Evolutionary conservation across 2,329 filamentous ascomycete genomes (phyloP).

Genomic region (Ascochyta viciae-villosae): DNA sequence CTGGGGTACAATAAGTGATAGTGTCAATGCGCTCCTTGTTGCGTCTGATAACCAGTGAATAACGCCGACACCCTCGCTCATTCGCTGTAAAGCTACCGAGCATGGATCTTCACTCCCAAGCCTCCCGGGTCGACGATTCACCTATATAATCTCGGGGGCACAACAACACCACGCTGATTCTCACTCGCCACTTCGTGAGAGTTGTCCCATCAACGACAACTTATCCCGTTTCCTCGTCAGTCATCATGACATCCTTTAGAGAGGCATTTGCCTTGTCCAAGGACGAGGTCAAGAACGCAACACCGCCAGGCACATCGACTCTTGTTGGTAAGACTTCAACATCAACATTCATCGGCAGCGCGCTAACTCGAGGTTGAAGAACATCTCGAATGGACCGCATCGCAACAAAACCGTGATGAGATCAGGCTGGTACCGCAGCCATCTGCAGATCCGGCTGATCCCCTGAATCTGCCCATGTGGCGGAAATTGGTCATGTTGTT

Average conservation of each 20-base stretch:
- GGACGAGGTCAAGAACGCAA: constrained; percentile 47
- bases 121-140: background rate
- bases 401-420: constrained; percentile 44
- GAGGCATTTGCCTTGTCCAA: constrained; percentile 50
- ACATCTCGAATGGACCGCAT: constrained; percentile 38
- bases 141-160: constrained; percentile 3
- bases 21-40: constrained; percentile 13
- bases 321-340: constrained; percentile 45
- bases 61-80: background rate
- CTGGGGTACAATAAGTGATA: constrained; percentile 6
- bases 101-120: background rate
- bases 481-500: constrained; percentile 47
- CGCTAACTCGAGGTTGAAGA: constrained; percentile 25
- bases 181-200: background rate
- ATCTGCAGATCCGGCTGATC: constrained; percentile 50
- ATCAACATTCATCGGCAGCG: background rate
- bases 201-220: background rate
- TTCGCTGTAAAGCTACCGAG: constrained; percentile 9
- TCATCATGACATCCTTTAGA: constrained; percentile 43
- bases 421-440: constrained; percentile 50
- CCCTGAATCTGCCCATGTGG: constrained; percentile 50
- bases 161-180: background rate
- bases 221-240: background rate
- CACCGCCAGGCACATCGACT: constrained; percentile 50
- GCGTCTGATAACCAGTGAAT: constrained; percentile 1